Evolutionary conservation across 1,284 basidiomycete genomes (phyloP), one percentile per base, ranked within the genome.

Genomic region (Clitocybe nebularis): DNA sequence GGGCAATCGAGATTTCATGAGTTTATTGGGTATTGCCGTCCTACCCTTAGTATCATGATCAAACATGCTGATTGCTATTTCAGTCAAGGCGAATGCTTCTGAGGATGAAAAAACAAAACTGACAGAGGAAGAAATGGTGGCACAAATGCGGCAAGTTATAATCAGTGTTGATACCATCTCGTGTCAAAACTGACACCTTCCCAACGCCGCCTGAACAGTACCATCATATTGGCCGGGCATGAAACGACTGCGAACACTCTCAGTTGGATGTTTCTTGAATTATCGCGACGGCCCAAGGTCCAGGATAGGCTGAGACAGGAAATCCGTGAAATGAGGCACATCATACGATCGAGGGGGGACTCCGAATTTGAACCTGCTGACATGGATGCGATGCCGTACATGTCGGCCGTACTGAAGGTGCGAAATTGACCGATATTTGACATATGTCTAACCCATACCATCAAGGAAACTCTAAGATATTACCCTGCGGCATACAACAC

Each of bases 11-110:
- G 55, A 64, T 35, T 55, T 61, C 16, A 56, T 62, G 54, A 60
- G 55, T 39, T 43, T 62, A 16, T 42, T 63, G 14, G 53, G 62
- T 58, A 39, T 29, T n/a, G 52, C 25, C 22, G 26, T 26, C 11
- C 16, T 24, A n/a, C 4, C 25, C 16, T 36, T 20, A 29, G 13
- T 20, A 29, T 17, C 14, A 22, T 11, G 14, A 39, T 26, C 11
- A n/a, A n/a, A 23, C 23, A 20, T 34, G 3, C 14, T 23, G 5
- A 32, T 28, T 19, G 5, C 14, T 8, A 20, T 22, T 19, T 0
- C 35, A 79, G 79, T 79, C 34, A 71, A 68, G 53, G 77, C 78
- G 4, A 81, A 81, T 46, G 61, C 63, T 32, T 68, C 71, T 3
- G 63, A 72, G 34, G 60, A 72, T 8, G 65, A 66, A 35, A 67